Percentiles rank a stretch among this genome's conserved stretches.
These are phyloP conservation scores for Triticum turgidum DNA, from an alignment of 176 grass and related monocot genomes.

Conservation along the genomic window DNA sequence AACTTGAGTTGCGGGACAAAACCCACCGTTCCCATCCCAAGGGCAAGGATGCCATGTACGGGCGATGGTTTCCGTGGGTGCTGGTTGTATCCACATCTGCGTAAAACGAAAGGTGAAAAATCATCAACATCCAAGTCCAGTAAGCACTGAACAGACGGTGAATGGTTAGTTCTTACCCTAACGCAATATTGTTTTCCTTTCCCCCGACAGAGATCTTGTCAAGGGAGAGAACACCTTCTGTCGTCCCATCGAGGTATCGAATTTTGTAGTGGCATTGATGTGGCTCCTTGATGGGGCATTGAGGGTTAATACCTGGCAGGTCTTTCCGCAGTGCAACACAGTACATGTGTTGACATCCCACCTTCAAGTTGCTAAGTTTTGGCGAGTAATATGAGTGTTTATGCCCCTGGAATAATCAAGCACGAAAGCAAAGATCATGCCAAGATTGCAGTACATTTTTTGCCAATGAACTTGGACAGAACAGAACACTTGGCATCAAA, in stretches of 20 bases:
- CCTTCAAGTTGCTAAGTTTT: neutral
- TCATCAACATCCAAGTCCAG: neutral
- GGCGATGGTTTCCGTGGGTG: constrained; percentile 29
- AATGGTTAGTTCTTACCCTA: neutral
- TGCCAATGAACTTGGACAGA: too few species aligned
- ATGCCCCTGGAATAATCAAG: too few species aligned
- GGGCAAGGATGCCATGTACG: constrained; percentile 74
- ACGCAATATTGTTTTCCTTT: neutral
- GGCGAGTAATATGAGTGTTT: neutral
- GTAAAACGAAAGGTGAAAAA: neutral
- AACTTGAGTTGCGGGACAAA: constrained; percentile 71
- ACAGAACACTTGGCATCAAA: too few species aligned
- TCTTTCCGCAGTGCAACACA: neutral
- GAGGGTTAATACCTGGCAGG: neutral
- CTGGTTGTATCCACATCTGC: constrained; percentile 73
- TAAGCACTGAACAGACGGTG: neutral
- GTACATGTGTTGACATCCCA: neutral
- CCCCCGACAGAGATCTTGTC: neutral
- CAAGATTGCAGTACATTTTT: too few species aligned
- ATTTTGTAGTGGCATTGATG: neutral
- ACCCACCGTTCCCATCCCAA: constrained; percentile 64
- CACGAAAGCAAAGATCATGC: too few species aligned
- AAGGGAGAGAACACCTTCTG: neutral
- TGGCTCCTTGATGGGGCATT: neutral
- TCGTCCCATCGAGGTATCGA: neutral